Evolutionary conservation across 2,329 filamentous ascomycete genomes (phyloP).

Genomic region (Aspergillus caelatus): DNA sequence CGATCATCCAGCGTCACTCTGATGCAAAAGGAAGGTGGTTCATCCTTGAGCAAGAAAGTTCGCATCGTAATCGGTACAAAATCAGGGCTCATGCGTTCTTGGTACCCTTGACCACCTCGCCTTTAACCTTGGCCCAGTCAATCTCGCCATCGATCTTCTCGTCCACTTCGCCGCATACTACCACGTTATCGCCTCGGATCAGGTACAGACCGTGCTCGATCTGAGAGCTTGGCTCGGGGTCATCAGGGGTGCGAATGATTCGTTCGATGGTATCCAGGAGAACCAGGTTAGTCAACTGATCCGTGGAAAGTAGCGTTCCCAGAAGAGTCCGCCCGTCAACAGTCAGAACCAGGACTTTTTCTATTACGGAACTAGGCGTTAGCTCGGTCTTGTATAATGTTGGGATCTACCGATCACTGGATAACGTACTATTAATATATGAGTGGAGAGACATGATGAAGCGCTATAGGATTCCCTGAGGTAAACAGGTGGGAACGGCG

Average conservation of each 20-base stretch:
- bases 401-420: neutral
- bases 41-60: neutral
- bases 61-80: neutral
- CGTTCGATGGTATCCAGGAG: slow-evolving; percentile 82
- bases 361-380: slow-evolving; percentile 50
- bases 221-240: slow-evolving; percentile 77
- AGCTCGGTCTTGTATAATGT: slow-evolving; percentile 9
- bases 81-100: slow-evolving; percentile 65
- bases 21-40: neutral
- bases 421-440: slow-evolving; percentile 56
- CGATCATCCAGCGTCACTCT: slow-evolving; percentile 2
- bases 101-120: slow-evolving; percentile 78
- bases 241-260: slow-evolving; percentile 83
- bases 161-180: slow-evolving; percentile 85
- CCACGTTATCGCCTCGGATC: slow-evolving; percentile 92
- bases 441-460: slow-evolving; percentile 55
- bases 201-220: slow-evolving; percentile 87
- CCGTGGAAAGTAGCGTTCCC: slow-evolving; percentile 81
- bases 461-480: neutral
- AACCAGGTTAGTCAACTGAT: slow-evolving; percentile 92
- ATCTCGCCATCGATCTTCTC: slow-evolving; percentile 87
- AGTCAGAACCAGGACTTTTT: slow-evolving; percentile 89
- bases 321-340: slow-evolving; percentile 86
- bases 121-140: slow-evolving; percentile 89
- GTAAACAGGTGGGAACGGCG: neutral